Evolutionary conservation across 257 asterid genomes (phyloP).

Genomic region (Mitragyna speciosa): DNA sequence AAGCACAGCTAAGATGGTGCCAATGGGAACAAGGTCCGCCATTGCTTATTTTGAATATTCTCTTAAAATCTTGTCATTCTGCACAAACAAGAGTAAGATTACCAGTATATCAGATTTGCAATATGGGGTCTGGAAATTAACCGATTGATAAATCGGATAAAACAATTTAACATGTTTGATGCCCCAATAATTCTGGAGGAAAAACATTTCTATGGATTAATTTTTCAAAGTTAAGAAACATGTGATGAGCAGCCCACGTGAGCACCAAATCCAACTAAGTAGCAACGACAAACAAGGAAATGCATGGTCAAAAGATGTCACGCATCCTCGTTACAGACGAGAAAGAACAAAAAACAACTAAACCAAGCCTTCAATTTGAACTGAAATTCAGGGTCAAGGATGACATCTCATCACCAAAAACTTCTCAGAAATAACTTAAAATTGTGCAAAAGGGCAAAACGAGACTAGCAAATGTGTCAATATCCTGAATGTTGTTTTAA

Average conservation of each 20-base stretch:
- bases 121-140: not conserved
- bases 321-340: not conserved
- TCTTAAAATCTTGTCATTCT: not conserved
- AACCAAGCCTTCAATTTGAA: not conserved
- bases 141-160: not conserved
- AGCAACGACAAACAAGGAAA: not conserved
- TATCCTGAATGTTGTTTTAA: not conserved
- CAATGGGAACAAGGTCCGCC: slow-evolving; percentile 51
- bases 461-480: not conserved
- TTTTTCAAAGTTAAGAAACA: not conserved
- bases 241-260: not conserved
- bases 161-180: not conserved
- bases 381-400: not conserved
- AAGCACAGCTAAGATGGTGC: slow-evolving; percentile 50
- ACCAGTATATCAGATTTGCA: not conserved
- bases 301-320: not conserved
- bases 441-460: not conserved
- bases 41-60: slow-evolving; percentile 20
- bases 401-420: not conserved
- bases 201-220: not conserved
- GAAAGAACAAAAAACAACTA: not conserved
- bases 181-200: not conserved
- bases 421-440: not conserved
- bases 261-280: not conserved
- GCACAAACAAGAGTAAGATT: not conserved